Conservation (phyloP, 1,284 basidiomycete species). For the Sanguinoderma infundibulare region DNA sequence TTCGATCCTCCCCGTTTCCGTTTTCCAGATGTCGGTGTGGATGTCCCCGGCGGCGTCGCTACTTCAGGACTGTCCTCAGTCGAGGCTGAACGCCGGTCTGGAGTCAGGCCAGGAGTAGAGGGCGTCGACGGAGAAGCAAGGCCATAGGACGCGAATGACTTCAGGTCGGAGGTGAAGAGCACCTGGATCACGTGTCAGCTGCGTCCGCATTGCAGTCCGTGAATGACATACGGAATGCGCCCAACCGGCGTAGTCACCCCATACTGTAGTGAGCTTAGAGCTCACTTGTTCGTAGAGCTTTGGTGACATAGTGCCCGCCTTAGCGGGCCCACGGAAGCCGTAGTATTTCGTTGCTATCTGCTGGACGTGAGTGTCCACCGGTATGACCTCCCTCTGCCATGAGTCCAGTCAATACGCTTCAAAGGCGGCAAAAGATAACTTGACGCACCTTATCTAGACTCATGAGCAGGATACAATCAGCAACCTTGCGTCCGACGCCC, state of each 20-base stretch:
- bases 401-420: not conserved
- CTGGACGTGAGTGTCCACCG: conserved; percentile 92
- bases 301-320: conserved; percentile 64
- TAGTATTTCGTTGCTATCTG: conserved; percentile 89
- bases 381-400: conserved; percentile 76
- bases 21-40: conserved; percentile 15
- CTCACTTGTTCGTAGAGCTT: conserved; percentile 82
- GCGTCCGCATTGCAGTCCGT: not conserved
- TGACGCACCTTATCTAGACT: conserved; percentile 84
- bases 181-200: conserved; percentile 45
- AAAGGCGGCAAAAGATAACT: not conserved
- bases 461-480: conserved; percentile 95
- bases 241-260: conserved; percentile 92
- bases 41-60: conserved; percentile 6
- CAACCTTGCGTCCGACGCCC: conserved; percentile 96
- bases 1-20: conserved; percentile 20
- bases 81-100: not conserved
- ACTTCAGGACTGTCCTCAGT: conserved; percentile 4
- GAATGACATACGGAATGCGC: conserved; percentile 75
- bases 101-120: conserved; percentile 19
- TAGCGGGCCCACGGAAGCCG: conserved; percentile 58
- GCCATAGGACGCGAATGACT: conserved; percentile 52
- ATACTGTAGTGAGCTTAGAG: conserved; percentile 63
- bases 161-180: conserved; percentile 58
- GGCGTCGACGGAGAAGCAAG: conserved; percentile 30